Evolutionary conservation across 1,139 yeast species (phyloP).

Genomic region (Pichia sp.): DNA sequence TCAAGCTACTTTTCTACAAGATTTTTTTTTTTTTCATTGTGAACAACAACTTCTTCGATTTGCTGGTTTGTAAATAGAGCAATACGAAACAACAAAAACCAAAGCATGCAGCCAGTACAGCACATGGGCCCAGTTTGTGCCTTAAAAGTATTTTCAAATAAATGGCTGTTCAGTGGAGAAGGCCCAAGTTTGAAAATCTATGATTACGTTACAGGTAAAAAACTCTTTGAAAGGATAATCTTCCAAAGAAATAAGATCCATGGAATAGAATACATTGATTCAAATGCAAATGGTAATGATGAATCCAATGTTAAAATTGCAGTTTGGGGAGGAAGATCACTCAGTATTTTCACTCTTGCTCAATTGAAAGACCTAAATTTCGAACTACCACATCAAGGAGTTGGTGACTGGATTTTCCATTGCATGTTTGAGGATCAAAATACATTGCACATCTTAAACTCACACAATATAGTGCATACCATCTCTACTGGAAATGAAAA

Average conservation of each 20-base stretch:
- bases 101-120: constrained; percentile 17
- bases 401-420: constrained; percentile 75
- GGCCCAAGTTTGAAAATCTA: constrained; percentile 66
- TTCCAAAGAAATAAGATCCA: constrained; percentile 77
- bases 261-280: constrained; percentile 46
- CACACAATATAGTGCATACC: constrained; percentile 69
- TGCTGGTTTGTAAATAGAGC: neutral
- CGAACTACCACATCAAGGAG: constrained; percentile 40
- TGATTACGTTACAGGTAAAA: constrained; percentile 39
- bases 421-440: constrained; percentile 44
- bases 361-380: constrained; percentile 26
- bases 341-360: constrained; percentile 40
- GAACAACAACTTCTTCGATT: neutral
- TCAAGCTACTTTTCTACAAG: neutral
- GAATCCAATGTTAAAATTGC: constrained; percentile 33
- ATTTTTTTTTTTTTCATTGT: neutral
- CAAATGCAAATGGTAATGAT: constrained; percentile 22
- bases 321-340: constrained; percentile 71
- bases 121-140: constrained; percentile 79
- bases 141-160: constrained; percentile 40
- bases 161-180: constrained; percentile 53
- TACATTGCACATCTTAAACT: constrained; percentile 55
- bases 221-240: constrained; percentile 42
- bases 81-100: neutral
- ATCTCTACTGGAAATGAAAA: constrained; percentile 35